These are phyloP conservation scores for Paxillus involutus DNA, from an alignment of 768 basidiomycete genomes.

Conservation along the genomic window DNA sequence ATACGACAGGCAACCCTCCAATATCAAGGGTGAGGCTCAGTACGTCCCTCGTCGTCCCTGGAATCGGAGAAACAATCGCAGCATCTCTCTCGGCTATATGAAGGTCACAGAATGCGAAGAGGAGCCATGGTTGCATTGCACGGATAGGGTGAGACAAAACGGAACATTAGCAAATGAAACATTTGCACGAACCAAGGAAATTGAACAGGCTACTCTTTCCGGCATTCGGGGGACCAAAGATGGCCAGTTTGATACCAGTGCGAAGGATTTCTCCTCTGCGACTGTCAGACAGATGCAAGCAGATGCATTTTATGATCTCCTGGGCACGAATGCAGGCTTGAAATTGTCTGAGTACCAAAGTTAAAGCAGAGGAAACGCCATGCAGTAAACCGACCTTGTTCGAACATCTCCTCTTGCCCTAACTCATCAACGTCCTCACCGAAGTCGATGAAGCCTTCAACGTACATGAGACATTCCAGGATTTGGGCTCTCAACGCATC, in stretches of 20 bases:
- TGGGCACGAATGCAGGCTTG: conserved; percentile 55
- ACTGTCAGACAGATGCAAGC: conserved; percentile 61
- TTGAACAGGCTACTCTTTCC: conserved; percentile 92
- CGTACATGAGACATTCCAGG: conserved; percentile 69
- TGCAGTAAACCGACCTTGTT: conserved; percentile 49
- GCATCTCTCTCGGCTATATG: conserved; percentile 76
- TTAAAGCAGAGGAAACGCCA: not conserved
- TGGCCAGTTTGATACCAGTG: conserved; percentile 78
- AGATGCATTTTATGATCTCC: conserved; percentile 51
- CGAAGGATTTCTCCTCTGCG: conserved; percentile 83
- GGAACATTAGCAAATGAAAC: not conserved
- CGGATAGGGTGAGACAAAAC: not conserved
- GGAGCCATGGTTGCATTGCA: not conserved
- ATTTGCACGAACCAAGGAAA: conserved; percentile 58
- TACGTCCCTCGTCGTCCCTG: conserved; percentile 89
- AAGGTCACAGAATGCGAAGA: not conserved
- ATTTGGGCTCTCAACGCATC: conserved; percentile 65
- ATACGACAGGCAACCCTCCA: conserved; percentile 78
- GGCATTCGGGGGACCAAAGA: conserved; percentile 91
- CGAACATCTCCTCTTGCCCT: conserved; percentile 72
- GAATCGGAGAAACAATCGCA: conserved; percentile 84
- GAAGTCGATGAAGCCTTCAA: conserved; percentile 92
- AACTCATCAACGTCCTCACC: conserved; percentile 85
- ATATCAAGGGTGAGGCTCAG: conserved; percentile 85
- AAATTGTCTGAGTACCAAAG: not conserved